Evolutionary conservation across 2,329 filamentous ascomycete genomes (phyloP).

Genomic region (Talaromyces marneffei): DNA sequence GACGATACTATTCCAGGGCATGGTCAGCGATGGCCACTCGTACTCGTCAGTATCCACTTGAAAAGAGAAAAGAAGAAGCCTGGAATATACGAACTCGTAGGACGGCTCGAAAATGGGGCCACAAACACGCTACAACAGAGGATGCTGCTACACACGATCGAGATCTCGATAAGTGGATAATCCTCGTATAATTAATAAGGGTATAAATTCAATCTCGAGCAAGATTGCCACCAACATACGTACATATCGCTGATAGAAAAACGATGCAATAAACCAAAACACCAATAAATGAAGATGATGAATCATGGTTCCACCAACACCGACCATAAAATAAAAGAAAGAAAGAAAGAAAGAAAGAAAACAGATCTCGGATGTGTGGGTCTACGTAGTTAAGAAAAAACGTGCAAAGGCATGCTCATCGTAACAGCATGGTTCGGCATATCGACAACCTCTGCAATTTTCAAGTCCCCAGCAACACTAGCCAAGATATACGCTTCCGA

Average conservation of each 20-base stretch:
- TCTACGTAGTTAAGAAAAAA: conserved; percentile 32
- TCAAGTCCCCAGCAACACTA: conserved; percentile 47
- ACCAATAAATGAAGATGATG: background rate
- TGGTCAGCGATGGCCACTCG: background rate
- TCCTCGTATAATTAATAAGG: background rate
- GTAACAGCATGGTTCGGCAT: conserved; percentile 51
- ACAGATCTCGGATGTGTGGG: background rate
- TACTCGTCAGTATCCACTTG: background rate
- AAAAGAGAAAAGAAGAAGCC: too few relatives aligned
- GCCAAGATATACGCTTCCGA: conserved; percentile 50
- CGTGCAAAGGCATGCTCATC: conserved; percentile 45
- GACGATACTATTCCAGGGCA: background rate
- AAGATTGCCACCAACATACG: background rate
- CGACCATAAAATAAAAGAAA: background rate
- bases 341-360: background rate
- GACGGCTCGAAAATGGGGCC: background rate
- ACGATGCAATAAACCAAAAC: background rate
- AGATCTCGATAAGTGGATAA: background rate
- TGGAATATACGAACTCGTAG: too few relatives aligned
- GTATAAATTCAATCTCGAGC: background rate
- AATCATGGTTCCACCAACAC: background rate
- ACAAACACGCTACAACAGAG: too few relatives aligned
- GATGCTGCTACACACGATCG: background rate
- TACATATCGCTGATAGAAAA: background rate
- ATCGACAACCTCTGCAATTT: conserved; percentile 50